Percentiles rank a stretch among this genome's conserved stretches.
Evolutionary conservation across 805 yeast genomes (phyloP).

Genomic region (Suhomyces canberraensis): DNA sequence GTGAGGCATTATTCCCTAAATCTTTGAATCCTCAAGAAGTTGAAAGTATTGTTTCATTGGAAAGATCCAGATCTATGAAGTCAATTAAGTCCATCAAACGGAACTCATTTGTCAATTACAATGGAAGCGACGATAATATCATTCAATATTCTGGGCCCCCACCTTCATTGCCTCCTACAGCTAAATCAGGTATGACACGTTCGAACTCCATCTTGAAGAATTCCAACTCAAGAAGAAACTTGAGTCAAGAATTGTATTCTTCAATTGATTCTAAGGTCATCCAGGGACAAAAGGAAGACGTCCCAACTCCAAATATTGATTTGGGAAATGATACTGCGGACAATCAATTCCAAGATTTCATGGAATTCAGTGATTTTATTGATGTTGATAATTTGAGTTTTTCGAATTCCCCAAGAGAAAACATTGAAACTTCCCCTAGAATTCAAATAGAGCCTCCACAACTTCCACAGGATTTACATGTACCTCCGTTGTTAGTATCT

Average conservation of each 20-base stretch:
- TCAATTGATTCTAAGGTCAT: constrained; percentile 4
- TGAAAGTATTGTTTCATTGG: constrained; percentile 69
- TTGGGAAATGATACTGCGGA: constrained; percentile 1
- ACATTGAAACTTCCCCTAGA: not conserved
- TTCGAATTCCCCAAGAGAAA: constrained; percentile 18
- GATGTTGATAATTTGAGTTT: constrained; percentile 38
- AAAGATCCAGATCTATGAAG: constrained; percentile 58
- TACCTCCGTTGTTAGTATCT: constrained; percentile 1
- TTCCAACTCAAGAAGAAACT: constrained; percentile 21
- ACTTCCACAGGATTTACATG: constrained; percentile 1
- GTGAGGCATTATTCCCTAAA: constrained; percentile 68
- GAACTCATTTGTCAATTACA: constrained; percentile 37
- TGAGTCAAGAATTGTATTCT: constrained; percentile 12
- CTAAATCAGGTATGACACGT: constrained; percentile 22
- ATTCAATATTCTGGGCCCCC: constrained; percentile 22
- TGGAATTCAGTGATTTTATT: constrained; percentile 40
- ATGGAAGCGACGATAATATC: constrained; percentile 41
- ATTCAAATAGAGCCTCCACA: not conserved
- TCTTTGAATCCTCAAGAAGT: constrained; percentile 64
- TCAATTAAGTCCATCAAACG: constrained; percentile 43
- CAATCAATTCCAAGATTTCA: constrained; percentile 23
- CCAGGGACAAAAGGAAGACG: not conserved
- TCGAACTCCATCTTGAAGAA: constrained; percentile 41
- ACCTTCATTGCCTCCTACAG: constrained; percentile 14
- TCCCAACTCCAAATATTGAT: not conserved